Percentiles rank a stretch among this genome's conserved stretches.
Evolutionary conservation across 2,329 filamentous ascomycete genomes (phyloP).

Genomic region (Monascus ruber): DNA sequence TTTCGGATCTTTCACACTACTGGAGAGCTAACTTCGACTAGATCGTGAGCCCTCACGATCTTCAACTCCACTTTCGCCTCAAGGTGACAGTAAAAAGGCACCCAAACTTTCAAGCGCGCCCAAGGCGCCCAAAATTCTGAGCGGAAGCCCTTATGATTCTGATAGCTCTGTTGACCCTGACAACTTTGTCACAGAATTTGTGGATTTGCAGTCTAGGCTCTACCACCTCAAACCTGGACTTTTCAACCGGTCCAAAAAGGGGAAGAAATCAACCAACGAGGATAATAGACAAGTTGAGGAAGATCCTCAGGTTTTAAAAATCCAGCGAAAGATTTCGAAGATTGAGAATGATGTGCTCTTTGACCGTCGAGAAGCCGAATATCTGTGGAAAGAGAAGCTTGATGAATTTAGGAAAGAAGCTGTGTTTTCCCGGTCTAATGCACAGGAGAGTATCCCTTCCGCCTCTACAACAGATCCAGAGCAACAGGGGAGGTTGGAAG

Average conservation of each 20-base stretch:
- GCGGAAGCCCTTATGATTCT: conserved; percentile 23
- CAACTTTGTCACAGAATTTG: conserved; percentile 61
- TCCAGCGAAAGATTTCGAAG: conserved; percentile 61
- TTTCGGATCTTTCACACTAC: conserved; percentile 4
- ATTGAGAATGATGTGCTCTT: conserved; percentile 72
- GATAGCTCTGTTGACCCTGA: conserved; percentile 66
- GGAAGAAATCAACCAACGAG: conserved; percentile 27
- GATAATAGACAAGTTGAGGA: conserved; percentile 8
- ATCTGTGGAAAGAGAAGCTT: conserved; percentile 51
- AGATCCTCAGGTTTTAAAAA: conserved; percentile 46
- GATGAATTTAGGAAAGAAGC: conserved; percentile 53
- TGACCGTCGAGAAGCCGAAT: conserved; percentile 54
- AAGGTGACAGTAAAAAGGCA: conserved; percentile 11
- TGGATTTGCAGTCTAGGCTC: conserved; percentile 61
- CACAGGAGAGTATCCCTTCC: conserved; percentile 7
- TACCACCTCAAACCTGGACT: conserved; percentile 49
- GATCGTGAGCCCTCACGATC: conserved; percentile 19
- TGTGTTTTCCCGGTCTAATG: conserved; percentile 17
- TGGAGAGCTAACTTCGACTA: conserved; percentile 17
- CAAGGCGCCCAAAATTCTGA: conserved; percentile 12
- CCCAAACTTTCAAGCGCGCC: conserved; percentile 15
- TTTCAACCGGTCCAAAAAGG: conserved; percentile 32
- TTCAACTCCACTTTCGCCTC: conserved; percentile 13
- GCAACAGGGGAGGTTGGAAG: conserved; percentile 20
- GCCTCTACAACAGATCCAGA: conserved; percentile 37